Conservation (phyloP, 1,284 basidiomycete genomes). For the Earliella scabrosa region DNA sequence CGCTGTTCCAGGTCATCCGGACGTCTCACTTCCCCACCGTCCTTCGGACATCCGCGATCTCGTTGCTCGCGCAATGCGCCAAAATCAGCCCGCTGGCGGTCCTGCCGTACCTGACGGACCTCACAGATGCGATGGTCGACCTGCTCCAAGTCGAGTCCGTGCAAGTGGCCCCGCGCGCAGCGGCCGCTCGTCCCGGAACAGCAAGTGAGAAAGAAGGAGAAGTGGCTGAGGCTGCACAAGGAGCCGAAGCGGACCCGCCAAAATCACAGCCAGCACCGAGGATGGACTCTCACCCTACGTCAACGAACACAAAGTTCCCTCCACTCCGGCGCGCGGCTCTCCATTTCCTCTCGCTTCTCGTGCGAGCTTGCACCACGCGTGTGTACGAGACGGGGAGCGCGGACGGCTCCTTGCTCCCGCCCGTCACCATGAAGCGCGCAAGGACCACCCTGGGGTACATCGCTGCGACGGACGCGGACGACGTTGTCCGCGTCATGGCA, state of each 20-base stretch:
- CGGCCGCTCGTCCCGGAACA: too few relatives aligned
- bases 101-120: constrained; percentile 62
- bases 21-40: constrained; percentile 65
- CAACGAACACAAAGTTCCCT: constrained; percentile 69
- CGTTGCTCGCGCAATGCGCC: constrained; percentile 77
- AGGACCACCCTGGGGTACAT: constrained; percentile 73
- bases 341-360: constrained; percentile 73
- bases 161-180: constrained; percentile 24
- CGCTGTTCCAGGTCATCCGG: constrained; percentile 65
- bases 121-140: constrained; percentile 74
- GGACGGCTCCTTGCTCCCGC: constrained; percentile 36
- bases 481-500: constrained; percentile 78
- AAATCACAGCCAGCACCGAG: constrained; percentile 30
- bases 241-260: constrained; percentile 15
- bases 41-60: constrained; percentile 82
- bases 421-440: constrained; percentile 53
- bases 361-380: constrained; percentile 55
- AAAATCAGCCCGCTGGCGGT: constrained; percentile 68
- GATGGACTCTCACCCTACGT: constrained; percentile 61
- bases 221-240: too few relatives aligned
- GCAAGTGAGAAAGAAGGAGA: too few relatives aligned
- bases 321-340: constrained; percentile 82
- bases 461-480: constrained; percentile 73
- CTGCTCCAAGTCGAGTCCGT: constrained; percentile 79
- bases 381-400: constrained; percentile 45